Evolutionary conservation across 2,329 filamentous ascomycete genomes (phyloP), one percentile per base, ranked within the genome.

Genomic region (Colletotrichum sp.): DNA sequence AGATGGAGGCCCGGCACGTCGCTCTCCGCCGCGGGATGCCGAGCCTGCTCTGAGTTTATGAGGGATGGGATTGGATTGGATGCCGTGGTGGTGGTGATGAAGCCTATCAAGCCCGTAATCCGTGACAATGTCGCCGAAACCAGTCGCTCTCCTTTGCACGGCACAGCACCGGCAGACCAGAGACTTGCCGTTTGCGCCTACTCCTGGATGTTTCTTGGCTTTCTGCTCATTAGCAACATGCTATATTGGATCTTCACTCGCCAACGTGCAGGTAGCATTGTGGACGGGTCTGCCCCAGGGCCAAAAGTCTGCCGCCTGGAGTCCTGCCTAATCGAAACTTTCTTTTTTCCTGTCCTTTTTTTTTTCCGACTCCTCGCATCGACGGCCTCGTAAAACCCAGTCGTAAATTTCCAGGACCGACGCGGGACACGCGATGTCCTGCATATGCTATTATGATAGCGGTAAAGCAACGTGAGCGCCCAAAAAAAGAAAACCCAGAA

Each of bases 141-240:
- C 71, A 70, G 71, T 60, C 59, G 34, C 9, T 60, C 39, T 30
- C 15, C 24, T 26, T 26, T 28, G 67, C 59, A 64, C 52, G 24
- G 36, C 71, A 34, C 57, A 30, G 16, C 32, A 63, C 36, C 36
- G 36, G 36, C 63, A 10, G 15, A 18, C n/a, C 71, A 26, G 32
- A 63, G 49, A 44, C 28, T n/a, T 34, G 63, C 72, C 72, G 62
- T 72, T 75, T 72, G 44, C 72, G 55, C 69, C 30, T 55, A 39
- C 26, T 72, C n/a, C 55, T 39, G 28, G 7, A 52, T n/a, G 16
- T 24, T 34, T 32, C 49, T 30, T 67, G 60, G 26, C 32, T 49
- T 66, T 28, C 26, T 34, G 44, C 69, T 52, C 49, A 49, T 39
- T 34, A 60, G 44, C 28, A 62, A 30, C 21, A 30, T 39, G 69